Evolutionary conservation across 116 monocot genomes (phyloP).

Genomic region (Posidonia oceanica): DNA sequence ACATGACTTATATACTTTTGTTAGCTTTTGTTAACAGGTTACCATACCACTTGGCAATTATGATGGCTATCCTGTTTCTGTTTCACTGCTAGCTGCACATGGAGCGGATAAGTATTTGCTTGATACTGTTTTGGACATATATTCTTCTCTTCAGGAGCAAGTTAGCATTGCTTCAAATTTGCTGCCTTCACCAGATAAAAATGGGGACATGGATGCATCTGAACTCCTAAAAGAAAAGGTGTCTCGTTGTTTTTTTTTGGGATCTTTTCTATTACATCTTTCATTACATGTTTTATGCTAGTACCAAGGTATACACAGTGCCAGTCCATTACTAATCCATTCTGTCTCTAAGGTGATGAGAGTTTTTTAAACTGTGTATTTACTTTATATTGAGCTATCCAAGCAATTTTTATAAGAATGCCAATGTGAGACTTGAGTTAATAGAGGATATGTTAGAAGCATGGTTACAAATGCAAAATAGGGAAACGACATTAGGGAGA

Average conservation of each 20-base stretch:
- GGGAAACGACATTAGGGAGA: too few species aligned
- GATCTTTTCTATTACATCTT: background rate
- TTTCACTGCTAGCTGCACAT: conserved; percentile 82
- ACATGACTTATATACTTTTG: background rate
- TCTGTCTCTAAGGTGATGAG: too few species aligned
- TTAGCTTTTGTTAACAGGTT: conserved; percentile 29
- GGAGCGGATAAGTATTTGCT: conserved; percentile 92
- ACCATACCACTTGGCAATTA: conserved; percentile 71
- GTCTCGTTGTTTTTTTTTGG: background rate
- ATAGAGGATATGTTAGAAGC: too few species aligned
- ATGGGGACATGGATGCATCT: conserved; percentile 61
- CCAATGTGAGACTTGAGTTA: too few species aligned
- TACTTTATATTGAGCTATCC: too few species aligned
- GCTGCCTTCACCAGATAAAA: conserved; percentile 32
- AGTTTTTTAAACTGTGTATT: too few species aligned
- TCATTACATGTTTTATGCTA: too few species aligned
- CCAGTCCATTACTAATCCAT: too few species aligned
- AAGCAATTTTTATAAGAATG: too few species aligned
- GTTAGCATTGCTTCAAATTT: conserved; percentile 53
- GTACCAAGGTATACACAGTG: too few species aligned
- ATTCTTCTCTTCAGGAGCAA: conserved; percentile 73
- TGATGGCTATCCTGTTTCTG: conserved; percentile 55
- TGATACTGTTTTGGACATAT: conserved; percentile 72
- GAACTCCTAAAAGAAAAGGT: conserved; percentile 97
- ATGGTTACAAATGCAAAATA: too few species aligned